Evolutionary conservation across 305 asterid genomes (phyloP), one percentile per base, ranked within the genome.

Genomic region (Plantago rigida): DNA sequence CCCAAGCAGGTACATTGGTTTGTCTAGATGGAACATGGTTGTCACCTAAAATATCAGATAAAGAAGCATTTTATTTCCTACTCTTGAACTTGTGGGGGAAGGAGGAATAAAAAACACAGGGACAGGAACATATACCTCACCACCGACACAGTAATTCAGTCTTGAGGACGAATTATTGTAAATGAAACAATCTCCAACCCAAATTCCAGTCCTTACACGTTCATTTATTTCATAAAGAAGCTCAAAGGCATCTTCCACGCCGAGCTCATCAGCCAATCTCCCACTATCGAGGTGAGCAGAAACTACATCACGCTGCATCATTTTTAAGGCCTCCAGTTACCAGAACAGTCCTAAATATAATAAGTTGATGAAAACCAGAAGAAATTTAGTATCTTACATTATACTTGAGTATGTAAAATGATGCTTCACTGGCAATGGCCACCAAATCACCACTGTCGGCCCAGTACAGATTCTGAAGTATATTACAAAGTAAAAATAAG

Each of bases 1-100:
- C 46, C 99, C 99, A 49, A 92, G 97, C 67, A 92, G 82, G 80
- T 92, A 92, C 99, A 92, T 92, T 3, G 99, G 97, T 48, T 95
- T 86, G 74, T 92, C 99, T 76, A 92, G 75, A 82, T 92, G 99
- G 62, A 80, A 92, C 97, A 92, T 92, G 24, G 99, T 92, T 53
- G 96, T 92, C 68, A 92, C 95, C 99, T 92, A 62, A 22, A 77
- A 71, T 60, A 68, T 47, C 63, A 71, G 42, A 67, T 14, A 59
- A 54, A 22, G 17, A 17, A 46, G 3, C 57, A 26, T 8, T 10
- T 4, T 3, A 4, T 12, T 9, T 45, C 15, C 5, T 24, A 44
- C 15, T 19, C 36, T 24, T 7, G 57, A 52, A 52, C 39, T 24
- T 8, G 29, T 12, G 15, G 14, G 3, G 29, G 4, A 1, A 13